Base-by-base conservation (phyloP, 768 basidiomycete species). In the Erythrobasidium yunnanense region DNA sequence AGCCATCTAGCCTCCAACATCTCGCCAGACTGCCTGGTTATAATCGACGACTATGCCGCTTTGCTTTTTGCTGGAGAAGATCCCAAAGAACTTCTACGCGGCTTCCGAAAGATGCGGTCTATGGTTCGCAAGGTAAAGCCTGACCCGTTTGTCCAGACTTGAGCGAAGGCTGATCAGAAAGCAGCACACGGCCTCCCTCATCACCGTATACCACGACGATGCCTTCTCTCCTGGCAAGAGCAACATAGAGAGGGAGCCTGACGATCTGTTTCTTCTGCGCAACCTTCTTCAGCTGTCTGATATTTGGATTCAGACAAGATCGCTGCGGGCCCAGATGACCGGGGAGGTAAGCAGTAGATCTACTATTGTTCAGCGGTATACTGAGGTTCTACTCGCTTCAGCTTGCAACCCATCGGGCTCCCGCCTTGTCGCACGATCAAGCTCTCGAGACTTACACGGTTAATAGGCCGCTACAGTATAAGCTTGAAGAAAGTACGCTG, bases 241-340 rank as follows among this genome's bases (percentile, higher is more conserved):
- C 6, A 27, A 30, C 46, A 51, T 63, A 4, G 32, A 46, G 49
- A 20, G 60, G 20, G 23, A 15, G 2, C 33, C 42, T 4, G 60
- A 63, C 25, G 67, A 68, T 46, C 8, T n/a, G 18, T 51, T 46
- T 49, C 62, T 68, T 11, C 54, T 68, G 15, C 67, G 67, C 0
- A 45, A 53, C 2, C 7, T 56, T 6, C 20, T 68, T 5, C 67
- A 68, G 22, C 53, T 32, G 29, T 46, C 50, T 25, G 67, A 65
- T 23, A 25, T 68, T n/a, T 68, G 67, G 67, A 55, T 68, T 0
- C 62, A 68, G 32, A 68, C 67, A 8, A 38, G 38, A 2, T 56
- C 53, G 13, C 34, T 68, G 30, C 29, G 62, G 3, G 62, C 67
- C 1, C 67, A 68, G 46, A 68, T 63, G 33, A 66, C 62, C 8